Evolutionary conservation across 2,329 filamentous ascomycete species (phyloP).

Genomic region (Aureobasidium melanogenum): DNA sequence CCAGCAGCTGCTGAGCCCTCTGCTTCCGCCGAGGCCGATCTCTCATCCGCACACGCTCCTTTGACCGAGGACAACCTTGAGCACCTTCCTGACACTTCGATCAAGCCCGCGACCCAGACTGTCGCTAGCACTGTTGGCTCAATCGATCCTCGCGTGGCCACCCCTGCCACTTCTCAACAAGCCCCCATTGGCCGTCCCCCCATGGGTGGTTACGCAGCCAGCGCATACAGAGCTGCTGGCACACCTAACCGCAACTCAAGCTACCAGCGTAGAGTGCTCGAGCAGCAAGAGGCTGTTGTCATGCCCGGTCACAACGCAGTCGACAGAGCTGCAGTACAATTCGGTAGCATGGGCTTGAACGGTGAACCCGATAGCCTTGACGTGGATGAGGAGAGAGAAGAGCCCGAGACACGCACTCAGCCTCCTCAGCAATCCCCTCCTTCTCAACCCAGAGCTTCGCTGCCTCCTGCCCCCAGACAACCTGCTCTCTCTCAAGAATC

Average conservation of each 20-base stretch:
- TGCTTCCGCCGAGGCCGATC: conserved; percentile 24
- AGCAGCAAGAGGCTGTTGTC: conserved; percentile 94
- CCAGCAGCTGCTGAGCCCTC: conserved; percentile 15
- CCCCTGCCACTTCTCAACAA: conserved; percentile 50
- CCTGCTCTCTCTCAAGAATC: conserved; percentile 32
- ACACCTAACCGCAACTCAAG: conserved; percentile 59
- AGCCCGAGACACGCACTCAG: conserved; percentile 87
- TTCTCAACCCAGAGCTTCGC: conserved; percentile 71
- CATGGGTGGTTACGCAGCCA: conserved; percentile 67
- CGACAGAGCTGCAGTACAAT: conserved; percentile 86
- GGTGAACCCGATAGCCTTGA: conserved; percentile 61
- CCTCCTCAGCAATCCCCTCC: conserved; percentile 89
- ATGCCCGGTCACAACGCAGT: conserved; percentile 97
- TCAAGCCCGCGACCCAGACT: conserved; percentile 69
- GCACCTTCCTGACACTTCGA: conserved; percentile 73
- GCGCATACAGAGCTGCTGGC: conserved; percentile 68
- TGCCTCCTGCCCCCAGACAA: conserved; percentile 61
- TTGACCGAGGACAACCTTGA: conserved; percentile 90
- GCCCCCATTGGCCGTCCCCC: conserved; percentile 53
- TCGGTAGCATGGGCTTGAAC: conserved; percentile 88
- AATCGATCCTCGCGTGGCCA: conserved; percentile 63
- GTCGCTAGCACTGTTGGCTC: conserved; percentile 87
- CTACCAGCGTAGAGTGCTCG: conserved; percentile 77
- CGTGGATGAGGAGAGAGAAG: conserved; percentile 88
- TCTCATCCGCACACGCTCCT: conserved; percentile 68